phyloP scores from a whole-genome alignment of 495 filamentous ascomycete genomes.

The Achaetomiella virescens region DNA sequence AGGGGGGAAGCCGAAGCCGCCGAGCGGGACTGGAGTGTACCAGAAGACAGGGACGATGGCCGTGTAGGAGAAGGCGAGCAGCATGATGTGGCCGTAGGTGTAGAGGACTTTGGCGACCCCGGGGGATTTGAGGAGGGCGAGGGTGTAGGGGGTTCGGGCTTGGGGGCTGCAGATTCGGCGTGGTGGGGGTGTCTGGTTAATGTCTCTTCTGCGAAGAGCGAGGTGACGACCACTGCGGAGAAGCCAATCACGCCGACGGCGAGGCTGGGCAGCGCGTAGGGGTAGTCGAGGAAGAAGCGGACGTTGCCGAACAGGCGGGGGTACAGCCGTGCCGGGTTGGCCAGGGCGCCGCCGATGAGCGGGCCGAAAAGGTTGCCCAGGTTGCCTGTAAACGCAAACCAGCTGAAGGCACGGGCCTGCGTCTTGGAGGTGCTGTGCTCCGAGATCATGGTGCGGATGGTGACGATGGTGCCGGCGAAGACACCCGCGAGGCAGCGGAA shows the following conservation, averaged over 20 bases:
- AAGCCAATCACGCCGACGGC: constrained; percentile 45
- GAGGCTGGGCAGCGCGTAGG: constrained; percentile 58
- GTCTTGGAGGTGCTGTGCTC: constrained; percentile 61
- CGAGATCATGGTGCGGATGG: constrained; percentile 63
- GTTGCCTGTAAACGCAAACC: constrained; percentile 64
- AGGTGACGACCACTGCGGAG: constrained; percentile 42
- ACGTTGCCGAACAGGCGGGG: constrained; percentile 47
- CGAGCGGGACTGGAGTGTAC: constrained; percentile 49
- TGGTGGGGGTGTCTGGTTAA: constrained; percentile 25
- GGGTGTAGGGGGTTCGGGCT: constrained; percentile 37
- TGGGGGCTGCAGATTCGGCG: constrained; percentile 24
- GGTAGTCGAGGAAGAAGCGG: constrained; percentile 54
- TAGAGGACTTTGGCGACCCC: constrained; percentile 58
- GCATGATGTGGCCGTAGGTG: constrained; percentile 54
- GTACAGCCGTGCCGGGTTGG: constrained; percentile 54
- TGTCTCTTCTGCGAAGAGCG: constrained; percentile 53
- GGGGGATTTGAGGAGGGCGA: constrained; percentile 52
- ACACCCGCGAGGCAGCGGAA: constrained; percentile 60
- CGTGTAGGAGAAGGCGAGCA: constrained; percentile 59
- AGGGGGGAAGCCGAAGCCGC: constrained; percentile 57
- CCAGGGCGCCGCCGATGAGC: constrained; percentile 56
- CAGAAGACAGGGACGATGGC: constrained; percentile 58
- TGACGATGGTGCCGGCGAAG: constrained; percentile 63
- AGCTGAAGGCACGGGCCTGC: constrained; percentile 64
- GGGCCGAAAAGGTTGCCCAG: constrained; percentile 65